phyloP scores from a whole-genome alignment of 352 stramenopile genomes.

The Globisporangium cederbergense region DNA sequence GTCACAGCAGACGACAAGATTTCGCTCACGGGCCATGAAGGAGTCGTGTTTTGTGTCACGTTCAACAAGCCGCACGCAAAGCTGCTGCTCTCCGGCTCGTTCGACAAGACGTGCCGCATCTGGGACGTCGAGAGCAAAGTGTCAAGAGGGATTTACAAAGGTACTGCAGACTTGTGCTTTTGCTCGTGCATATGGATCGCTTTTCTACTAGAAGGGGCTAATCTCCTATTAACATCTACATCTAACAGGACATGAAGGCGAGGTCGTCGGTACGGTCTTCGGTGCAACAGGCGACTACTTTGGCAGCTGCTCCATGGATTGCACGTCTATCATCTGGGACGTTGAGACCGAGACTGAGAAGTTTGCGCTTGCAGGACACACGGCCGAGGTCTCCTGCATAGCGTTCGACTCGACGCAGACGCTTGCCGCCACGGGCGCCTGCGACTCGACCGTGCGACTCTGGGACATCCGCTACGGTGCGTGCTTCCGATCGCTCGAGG shows the following conservation, averaged over 20 bases:
- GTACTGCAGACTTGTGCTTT: neutral
- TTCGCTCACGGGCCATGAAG: conserved; percentile 51
- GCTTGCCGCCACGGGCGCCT: conserved; percentile 59
- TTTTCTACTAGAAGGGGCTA: neutral
- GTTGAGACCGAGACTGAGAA: conserved; percentile 40
- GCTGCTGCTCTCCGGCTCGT: conserved; percentile 62
- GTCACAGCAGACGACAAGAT: conserved; percentile 25
- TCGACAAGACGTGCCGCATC: conserved; percentile 75
- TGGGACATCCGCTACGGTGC: conserved; percentile 68
- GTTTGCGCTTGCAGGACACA: conserved; percentile 49
- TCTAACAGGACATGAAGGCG: conserved; percentile 41
- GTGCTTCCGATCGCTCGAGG: conserved; percentile 70
- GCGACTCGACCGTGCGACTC: conserved; percentile 63
- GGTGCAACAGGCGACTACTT: conserved; percentile 34
- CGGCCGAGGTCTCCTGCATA: conserved; percentile 63
- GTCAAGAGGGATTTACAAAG: conserved; percentile 36
- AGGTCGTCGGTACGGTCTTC: conserved; percentile 57
- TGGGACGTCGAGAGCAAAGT: conserved; percentile 46
- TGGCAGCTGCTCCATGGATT: conserved; percentile 72
- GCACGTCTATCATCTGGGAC: conserved; percentile 66
- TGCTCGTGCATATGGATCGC: too few species aligned
- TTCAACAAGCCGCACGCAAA: conserved; percentile 56
- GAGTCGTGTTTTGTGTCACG: conserved; percentile 61
- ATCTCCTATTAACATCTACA: too few species aligned
- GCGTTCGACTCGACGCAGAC: conserved; percentile 43